Evolutionary conservation across 768 basidiomycete genomes (phyloP).

Genomic region (Punctularia strigosozonata): DNA sequence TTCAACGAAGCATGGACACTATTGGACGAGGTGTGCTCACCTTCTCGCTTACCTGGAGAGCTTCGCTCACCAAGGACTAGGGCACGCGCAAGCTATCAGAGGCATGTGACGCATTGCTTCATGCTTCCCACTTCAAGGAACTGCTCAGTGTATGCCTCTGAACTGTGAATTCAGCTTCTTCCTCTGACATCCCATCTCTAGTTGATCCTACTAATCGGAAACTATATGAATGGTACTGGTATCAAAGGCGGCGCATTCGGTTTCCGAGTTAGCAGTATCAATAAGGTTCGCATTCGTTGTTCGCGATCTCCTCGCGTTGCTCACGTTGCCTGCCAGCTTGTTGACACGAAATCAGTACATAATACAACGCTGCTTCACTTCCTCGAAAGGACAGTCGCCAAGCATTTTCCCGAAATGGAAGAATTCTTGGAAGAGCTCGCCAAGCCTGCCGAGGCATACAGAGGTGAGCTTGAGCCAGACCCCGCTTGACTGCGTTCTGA

Average conservation of each 20-base stretch:
- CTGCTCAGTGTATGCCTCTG: conserved; percentile 56
- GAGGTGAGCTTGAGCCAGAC: conserved; percentile 40
- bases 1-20: conserved; percentile 82
- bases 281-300: conserved; percentile 49
- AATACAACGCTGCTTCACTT: conserved; percentile 94
- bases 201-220: conserved; percentile 92
- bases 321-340: conserved; percentile 43
- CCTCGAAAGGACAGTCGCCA: conserved; percentile 77
- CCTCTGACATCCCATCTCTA: too few species aligned
- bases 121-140: conserved; percentile 84
- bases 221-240: conserved; percentile 97
- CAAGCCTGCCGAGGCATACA: conserved; percentile 85
- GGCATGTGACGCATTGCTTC: conserved; percentile 67
- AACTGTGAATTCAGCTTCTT: conserved; percentile 2
- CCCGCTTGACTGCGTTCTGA: conserved; percentile 2
- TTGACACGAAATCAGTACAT: conserved; percentile 93
- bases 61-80: conserved; percentile 24
- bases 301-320: background rate
- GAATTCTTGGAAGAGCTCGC: conserved; percentile 80
- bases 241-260: conserved; percentile 95
- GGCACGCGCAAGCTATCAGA: conserved; percentile 71
- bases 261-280: conserved; percentile 95
- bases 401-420: conserved; percentile 82
- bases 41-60: background rate
- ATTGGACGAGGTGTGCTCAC: conserved; percentile 60